A percentile compares a stretch with the other conserved stretches of the same genome.
Conservation (phyloP, 495 filamentous ascomycete species). For the Cercophora newfieldiana region DNA sequence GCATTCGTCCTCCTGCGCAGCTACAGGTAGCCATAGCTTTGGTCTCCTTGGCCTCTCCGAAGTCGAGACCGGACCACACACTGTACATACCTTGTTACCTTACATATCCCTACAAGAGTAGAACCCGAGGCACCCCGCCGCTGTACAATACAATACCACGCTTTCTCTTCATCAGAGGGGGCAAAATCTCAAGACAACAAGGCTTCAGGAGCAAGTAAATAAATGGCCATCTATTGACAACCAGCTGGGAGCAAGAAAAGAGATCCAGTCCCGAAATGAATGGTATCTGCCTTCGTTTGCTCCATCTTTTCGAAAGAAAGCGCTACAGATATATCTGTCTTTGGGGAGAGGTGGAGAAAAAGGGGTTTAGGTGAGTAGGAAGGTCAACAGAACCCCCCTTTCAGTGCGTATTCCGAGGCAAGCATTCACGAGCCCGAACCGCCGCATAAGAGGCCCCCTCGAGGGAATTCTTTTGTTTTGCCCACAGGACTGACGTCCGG, state of each 20-base stretch:
- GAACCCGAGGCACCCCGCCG: not conserved
- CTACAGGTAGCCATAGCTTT: constrained; percentile 12
- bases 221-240: constrained; percentile 10
- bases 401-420: not conserved
- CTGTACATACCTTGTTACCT: not conserved
- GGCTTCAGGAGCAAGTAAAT: not conserved
- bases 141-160: not conserved
- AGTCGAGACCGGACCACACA: not conserved
- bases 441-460: not conserved
- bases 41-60: not conserved
- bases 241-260: not conserved
- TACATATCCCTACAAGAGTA: not conserved
- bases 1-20: constrained; percentile 58
- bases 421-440: not conserved
- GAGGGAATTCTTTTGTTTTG: not conserved
- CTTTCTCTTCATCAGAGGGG: not conserved
- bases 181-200: not conserved
- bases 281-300: not conserved
- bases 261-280: constrained; percentile 7
- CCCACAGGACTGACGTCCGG: not conserved
- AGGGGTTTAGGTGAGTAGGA: not conserved
- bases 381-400: not conserved
- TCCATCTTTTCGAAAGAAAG: not conserved
- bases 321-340: constrained; percentile 1
- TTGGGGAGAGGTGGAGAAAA: not conserved